Conservation (phyloP, 108 stramenopile genomes). For the Cyclotella baltica region DNA sequence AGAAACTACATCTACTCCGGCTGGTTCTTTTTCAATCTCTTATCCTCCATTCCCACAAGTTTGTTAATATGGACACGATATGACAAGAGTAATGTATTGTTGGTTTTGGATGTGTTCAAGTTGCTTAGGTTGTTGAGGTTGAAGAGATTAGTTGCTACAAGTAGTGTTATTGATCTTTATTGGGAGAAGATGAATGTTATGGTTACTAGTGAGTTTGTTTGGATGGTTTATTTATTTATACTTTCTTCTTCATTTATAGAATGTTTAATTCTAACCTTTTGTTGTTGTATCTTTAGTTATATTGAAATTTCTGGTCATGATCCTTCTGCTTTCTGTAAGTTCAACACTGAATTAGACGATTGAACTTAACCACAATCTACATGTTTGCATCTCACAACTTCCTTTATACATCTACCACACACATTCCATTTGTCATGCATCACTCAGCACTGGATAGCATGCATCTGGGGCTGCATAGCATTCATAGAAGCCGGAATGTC, state of each 20-base stretch:
- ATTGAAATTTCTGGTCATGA: neutral
- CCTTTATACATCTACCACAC: neutral
- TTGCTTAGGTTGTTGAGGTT: constrained; percentile 36
- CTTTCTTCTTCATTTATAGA: constrained; percentile 11
- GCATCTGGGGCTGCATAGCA: constrained; percentile 55
- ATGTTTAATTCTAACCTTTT: too few relatives aligned
- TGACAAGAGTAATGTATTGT: neutral
- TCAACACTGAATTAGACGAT: constrained; percentile 5
- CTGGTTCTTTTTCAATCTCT: constrained; percentile 36
- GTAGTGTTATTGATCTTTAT: constrained; percentile 20
- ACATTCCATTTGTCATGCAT: neutral
- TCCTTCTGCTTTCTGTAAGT: neutral
- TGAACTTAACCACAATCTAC: too few relatives aligned
- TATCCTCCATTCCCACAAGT: constrained; percentile 20
- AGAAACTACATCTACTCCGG: constrained; percentile 51
- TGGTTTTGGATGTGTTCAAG: constrained; percentile 40
- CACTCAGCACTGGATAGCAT: constrained; percentile 51
- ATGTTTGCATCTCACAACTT: too few relatives aligned
- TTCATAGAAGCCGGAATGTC: constrained; percentile 36
- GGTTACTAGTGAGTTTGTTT: constrained; percentile 1
- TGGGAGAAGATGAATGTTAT: constrained; percentile 13
- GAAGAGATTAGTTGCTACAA: constrained; percentile 21
- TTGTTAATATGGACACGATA: constrained; percentile 1
- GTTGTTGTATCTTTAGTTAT: neutral
- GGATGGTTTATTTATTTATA: neutral